Base-by-base conservation (phyloP, 352 stramenopile genomes). In the Globisporangium cederbergense region DNA sequence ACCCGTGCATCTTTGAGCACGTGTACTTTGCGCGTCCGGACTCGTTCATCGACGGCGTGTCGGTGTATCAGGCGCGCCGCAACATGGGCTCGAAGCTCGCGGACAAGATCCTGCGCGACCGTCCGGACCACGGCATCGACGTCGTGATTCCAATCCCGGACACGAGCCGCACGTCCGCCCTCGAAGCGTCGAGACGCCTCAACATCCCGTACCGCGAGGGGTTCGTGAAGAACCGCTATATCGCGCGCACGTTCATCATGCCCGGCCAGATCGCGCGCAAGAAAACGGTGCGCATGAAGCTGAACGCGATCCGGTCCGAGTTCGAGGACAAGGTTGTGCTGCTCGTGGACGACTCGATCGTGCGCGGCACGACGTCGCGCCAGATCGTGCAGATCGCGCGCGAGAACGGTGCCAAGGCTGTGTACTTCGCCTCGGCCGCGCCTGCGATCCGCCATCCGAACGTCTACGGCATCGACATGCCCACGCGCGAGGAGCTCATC, bases 391-490 rank as follows among this genome's bases (percentile, higher is more conserved):
- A 98, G 78, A 99, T 99, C 86, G 97, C 97, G 28, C 90, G 97
- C 57, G 97, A 99, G 67, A 98, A 98, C 30, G 98, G 98, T 28
- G 98, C 98, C 7, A 97, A 94, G 58, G 97, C 84, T 0, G 86
- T 95, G 57, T 99, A 98, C 81, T 98, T 99, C 65, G 96, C 90
- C 22, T 98, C 91, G 55, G 97, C 97, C 7, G 96, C 97, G 16
- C 98, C 98, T 32, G 93, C 97, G 50, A 98, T 99, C 73, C 91
- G 97, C 40, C 97, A 99, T 79, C 96, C 97, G n/a, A 99, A 99
- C 73, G 98, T 99, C 34, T 99, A 99, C 77, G 98, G 98, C 46
- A 99, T 99, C 73, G 97, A 99, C 75, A 99, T 99, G 86, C 97
- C 97, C 9, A 99, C 97, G 51, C 82, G 86, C 38, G 89, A 97